Evolutionary conservation across 2,329 filamentous ascomycete species (phyloP), one percentile per base, ranked within the genome.

Genomic region (Didymellaceae sp.): DNA sequence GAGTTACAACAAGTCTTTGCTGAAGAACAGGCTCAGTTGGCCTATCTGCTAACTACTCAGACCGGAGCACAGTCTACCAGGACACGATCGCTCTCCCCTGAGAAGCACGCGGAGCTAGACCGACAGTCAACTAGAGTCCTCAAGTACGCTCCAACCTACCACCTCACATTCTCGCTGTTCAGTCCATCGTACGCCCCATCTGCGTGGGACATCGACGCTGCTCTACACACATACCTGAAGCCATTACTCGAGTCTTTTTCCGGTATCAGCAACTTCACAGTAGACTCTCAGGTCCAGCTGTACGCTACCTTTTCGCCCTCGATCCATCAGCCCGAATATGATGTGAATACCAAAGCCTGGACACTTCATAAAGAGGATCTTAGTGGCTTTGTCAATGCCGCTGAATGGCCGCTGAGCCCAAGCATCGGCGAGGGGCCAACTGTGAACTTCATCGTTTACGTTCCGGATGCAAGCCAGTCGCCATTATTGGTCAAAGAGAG

Each of bases 91-190:
- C 78, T 85, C 10, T 71, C 73, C 9, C 61, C 68, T n/a, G 74
- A 76, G 30, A 65, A 65, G 13, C 59, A 61, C 6, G 61, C 82
- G 75, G 63, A 88, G 80, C 81, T 87, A 22, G 79, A 80, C 53
- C 79, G 79, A 46, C 88, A 91, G 54, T 89, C 89, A 26, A 94
- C 89, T 2, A 83, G 91, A 41, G 91, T 91, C 0, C 83, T 97
- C 66, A 95, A 93, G 70, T 96, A 97, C 70, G 88, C 94, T 4
- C 86, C 92, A 11, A 96, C 90, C 0, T 99, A 97, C 70, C 94
- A 99, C 69, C 79, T 99, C 21, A 96, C 92, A 0, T 96, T 99
- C 68, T 99, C 94, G 0, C 80, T 99, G 3, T 97, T 99, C 70
- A 94, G 91, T 0, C 88, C 89, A 10, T 86, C 86, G 1, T 82